Evolutionary conservation across 768 basidiomycete genomes (phyloP).

Genomic region (Galerina marginata): DNA sequence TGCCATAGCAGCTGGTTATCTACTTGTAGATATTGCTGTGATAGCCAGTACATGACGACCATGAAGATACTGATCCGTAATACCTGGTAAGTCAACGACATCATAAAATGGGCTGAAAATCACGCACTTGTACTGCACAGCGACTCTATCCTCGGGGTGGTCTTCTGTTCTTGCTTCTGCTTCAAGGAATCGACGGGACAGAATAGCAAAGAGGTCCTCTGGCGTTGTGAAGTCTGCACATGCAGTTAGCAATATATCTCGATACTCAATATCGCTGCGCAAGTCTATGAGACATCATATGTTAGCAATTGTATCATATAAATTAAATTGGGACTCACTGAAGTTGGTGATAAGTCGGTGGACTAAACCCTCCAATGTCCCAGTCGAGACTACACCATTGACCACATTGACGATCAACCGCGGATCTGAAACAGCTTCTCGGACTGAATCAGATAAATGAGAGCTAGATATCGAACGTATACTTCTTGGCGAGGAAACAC

Average conservation of each 20-base stretch:
- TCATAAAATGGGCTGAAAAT: neutral
- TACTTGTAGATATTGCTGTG: constrained; percentile 33
- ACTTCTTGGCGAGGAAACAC: constrained; percentile 21
- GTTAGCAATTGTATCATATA: neutral
- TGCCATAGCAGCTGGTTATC: constrained; percentile 36
- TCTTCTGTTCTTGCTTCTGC: constrained; percentile 25
- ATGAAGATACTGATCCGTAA: constrained; percentile 35
- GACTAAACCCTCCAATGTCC: constrained; percentile 48
- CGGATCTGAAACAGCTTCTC: constrained; percentile 31
- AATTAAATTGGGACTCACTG: constrained; percentile 27
- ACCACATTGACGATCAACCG: constrained; percentile 31
- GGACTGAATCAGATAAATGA: constrained; percentile 21
- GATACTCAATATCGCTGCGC: constrained; percentile 40
- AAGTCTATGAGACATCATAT: constrained; percentile 26
- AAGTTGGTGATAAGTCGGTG: constrained; percentile 43
- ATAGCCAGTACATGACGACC: constrained; percentile 43
- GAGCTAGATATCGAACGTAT: constrained; percentile 22
- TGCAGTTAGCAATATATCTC: constrained; percentile 46
- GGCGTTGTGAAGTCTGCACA: constrained; percentile 49
- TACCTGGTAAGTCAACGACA: neutral
- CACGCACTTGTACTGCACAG: constrained; percentile 42
- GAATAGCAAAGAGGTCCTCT: constrained; percentile 41
- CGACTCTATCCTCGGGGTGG: constrained; percentile 33
- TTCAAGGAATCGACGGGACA: constrained; percentile 45
- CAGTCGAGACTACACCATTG: constrained; percentile 39